Percentiles rank a stretch among this genome's conserved stretches.
These are phyloP conservation scores for Limonomyces culmigenus DNA, from an alignment of 1,284 basidiomycete species.

Conservation along the genomic window DNA sequence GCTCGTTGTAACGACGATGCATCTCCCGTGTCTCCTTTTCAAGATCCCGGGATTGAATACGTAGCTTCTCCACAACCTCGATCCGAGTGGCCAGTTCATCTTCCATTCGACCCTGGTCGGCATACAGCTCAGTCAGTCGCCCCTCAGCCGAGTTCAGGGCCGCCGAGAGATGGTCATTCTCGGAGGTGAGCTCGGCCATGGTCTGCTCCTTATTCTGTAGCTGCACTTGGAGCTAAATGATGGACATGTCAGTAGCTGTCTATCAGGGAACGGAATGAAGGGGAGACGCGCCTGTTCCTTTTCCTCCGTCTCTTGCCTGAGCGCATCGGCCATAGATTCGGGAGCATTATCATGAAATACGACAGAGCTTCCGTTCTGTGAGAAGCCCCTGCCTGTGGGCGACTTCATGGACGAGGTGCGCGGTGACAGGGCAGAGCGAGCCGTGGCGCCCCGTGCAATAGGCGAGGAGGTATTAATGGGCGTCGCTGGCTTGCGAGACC, in stretches of 20 bases:
- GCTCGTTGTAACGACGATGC: slow-evolving; percentile 67
- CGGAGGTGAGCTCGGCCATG: slow-evolving; percentile 36
- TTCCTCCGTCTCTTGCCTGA: slow-evolving; percentile 53
- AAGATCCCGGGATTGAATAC: slow-evolving; percentile 59
- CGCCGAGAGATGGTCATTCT: slow-evolving; percentile 45
- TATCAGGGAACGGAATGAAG: slow-evolving; percentile 1
- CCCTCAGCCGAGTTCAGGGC: slow-evolving; percentile 48
- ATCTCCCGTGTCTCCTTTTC: slow-evolving; percentile 70
- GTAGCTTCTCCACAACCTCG: slow-evolving; percentile 62
- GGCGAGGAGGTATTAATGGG: slow-evolving; percentile 11
- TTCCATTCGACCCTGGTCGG: slow-evolving; percentile 63
- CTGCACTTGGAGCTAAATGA: slow-evolving; percentile 48
- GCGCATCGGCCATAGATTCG: slow-evolving; percentile 7
- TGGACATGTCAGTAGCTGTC: slow-evolving; percentile 6
- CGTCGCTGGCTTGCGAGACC: slow-evolving; percentile 9
- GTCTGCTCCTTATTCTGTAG: slow-evolving; percentile 62
- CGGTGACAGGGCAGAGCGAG: slow-evolving; percentile 19
- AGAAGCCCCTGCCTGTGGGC: background rate
- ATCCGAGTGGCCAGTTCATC: slow-evolving; percentile 60
- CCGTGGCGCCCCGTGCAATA: slow-evolving; percentile 20
- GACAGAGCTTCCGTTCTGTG: background rate
- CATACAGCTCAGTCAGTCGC: slow-evolving; percentile 56
- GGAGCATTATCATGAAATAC: background rate
- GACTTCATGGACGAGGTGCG: slow-evolving; percentile 13
- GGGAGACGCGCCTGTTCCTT: slow-evolving; percentile 44